Evolutionary conservation across 164 flowering plant genomes (phyloP).

Genomic region (Vitis cinerea): DNA sequence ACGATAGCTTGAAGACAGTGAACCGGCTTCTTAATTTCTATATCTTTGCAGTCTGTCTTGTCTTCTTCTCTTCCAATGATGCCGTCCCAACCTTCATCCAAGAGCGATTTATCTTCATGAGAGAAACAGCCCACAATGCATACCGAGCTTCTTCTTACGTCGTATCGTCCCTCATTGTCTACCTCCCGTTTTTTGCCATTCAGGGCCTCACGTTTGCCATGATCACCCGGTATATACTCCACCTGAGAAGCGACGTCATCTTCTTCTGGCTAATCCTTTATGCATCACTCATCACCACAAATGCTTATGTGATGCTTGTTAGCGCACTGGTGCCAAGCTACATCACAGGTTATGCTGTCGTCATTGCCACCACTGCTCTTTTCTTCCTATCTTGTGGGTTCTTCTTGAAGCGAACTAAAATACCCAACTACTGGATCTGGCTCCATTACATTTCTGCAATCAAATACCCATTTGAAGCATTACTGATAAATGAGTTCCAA

Average conservation of each 20-base stretch:
- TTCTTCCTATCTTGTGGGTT: constrained; percentile 83
- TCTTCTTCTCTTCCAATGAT: constrained; percentile 78
- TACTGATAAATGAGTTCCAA: constrained; percentile 62
- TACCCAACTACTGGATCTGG: constrained; percentile 69
- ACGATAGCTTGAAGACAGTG: constrained; percentile 38
- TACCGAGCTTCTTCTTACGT: constrained; percentile 76
- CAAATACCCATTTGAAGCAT: constrained; percentile 75
- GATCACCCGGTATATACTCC: constrained; percentile 47
- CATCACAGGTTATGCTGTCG: constrained; percentile 77
- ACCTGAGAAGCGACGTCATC: constrained; percentile 32
- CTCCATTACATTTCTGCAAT: constrained; percentile 78
- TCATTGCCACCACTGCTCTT: constrained; percentile 75
- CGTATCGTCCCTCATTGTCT: constrained; percentile 67
- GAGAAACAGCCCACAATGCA: constrained; percentile 81
- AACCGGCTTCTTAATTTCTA: constrained; percentile 71
- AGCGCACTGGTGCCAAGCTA: constrained; percentile 71
- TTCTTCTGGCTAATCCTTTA: constrained; percentile 65
- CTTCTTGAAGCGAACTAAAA: constrained; percentile 56
- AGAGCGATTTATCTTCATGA: constrained; percentile 76
- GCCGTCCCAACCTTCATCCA: constrained; percentile 85
- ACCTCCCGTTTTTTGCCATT: constrained; percentile 68
- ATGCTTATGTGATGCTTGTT: constrained; percentile 76
- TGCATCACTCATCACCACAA: constrained; percentile 68
- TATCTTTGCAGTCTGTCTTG: constrained; percentile 70
- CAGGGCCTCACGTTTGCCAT: constrained; percentile 72